Conservation (phyloP, 2,329 filamentous ascomycete species). For the Orbilia blumenaviensis region DNA sequence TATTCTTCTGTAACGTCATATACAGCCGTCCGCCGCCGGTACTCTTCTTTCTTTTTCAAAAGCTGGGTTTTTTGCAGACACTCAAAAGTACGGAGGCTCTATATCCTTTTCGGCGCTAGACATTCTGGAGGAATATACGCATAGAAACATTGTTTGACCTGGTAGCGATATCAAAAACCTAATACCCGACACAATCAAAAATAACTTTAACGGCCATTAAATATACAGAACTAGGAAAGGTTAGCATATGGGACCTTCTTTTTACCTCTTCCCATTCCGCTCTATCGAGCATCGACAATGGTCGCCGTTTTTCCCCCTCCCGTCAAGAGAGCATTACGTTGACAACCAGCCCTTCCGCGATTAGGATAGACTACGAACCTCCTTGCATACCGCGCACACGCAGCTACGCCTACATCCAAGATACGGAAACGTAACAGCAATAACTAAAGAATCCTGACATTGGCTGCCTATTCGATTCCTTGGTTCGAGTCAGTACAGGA, state of each 20-base stretch:
- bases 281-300: slow-evolving; percentile 20
- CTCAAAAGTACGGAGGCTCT: slow-evolving; percentile 21
- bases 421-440: slow-evolving; percentile 52
- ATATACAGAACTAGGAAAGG: slow-evolving; percentile 28
- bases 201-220: slow-evolving; percentile 31
- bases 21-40: slow-evolving; percentile 47
- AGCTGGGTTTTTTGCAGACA: slow-evolving; percentile 22
- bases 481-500: slow-evolving; percentile 32
- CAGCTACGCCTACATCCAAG: slow-evolving; percentile 28
- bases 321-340: slow-evolving; percentile 36
- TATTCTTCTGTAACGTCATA: slow-evolving; percentile 53
- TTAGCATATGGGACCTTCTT: slow-evolving; percentile 20
- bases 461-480: slow-evolving; percentile 52
- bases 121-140: slow-evolving; percentile 23
- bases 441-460: slow-evolving; percentile 36
- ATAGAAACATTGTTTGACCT: slow-evolving; percentile 46
- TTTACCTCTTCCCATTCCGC: too few relatives aligned
- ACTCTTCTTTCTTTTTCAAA: slow-evolving; percentile 31
- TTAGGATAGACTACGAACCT: slow-evolving; percentile 43
- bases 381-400: slow-evolving; percentile 51
- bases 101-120: slow-evolving; percentile 44
- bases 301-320: slow-evolving; percentile 42
- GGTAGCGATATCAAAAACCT: slow-evolving; percentile 42
- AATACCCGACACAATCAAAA: not conserved
- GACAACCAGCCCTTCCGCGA: slow-evolving; percentile 28